Base-by-base conservation (phyloP, 2,329 filamentous ascomycete species). In the Diaporthe vaccinii region DNA sequence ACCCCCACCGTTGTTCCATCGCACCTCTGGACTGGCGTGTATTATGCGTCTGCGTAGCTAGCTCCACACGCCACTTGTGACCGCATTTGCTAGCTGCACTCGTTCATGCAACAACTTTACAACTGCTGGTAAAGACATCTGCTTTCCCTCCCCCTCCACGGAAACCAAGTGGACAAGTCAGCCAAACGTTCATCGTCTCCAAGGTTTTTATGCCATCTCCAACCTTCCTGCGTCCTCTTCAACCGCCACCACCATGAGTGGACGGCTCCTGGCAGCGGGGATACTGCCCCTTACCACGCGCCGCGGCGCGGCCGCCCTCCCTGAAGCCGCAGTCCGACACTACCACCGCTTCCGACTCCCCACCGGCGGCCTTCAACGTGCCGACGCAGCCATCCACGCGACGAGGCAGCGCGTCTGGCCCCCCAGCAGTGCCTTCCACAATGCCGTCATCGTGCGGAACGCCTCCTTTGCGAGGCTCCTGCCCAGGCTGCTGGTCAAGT, bases 401-500 rank as follows among this genome's bases (percentile, higher is more conserved):
- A 87, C 91, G 81, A 86, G 90, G 83, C 87, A 89, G 73, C 90
- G 93, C 77, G 89, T 92, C 83, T 97, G 94, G 93, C 93, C 94
- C n/a, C 88, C 92, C 17, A 94, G 93, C 69, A 97, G 95, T 81
- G 90, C 93, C 31, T 95, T 98, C 79, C 96, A 98, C 84, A 97
- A 98, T 87, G 89, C 90, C 51, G 91, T 93, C 62, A 86, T 87
- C 65, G 87, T 89, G 14, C 89, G 91, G 74, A 93, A 92, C 82
- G 91, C 88, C 34, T 93, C 91, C 9, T 93, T 93, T 79, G 89
- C 85, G 58, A 87, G 91, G 67, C 87, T 93, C 76, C 86, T 99
- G 44, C 97, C 97, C 2, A 96, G 95, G 82, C 89, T 99, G 69
- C 92, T 97, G n/a, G 85, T 97, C 81, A 99, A 98, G 86, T 93